Base-by-base conservation (phyloP, 2,329 filamentous ascomycete genomes). In the Colletotrichum cordylinicola region DNA sequence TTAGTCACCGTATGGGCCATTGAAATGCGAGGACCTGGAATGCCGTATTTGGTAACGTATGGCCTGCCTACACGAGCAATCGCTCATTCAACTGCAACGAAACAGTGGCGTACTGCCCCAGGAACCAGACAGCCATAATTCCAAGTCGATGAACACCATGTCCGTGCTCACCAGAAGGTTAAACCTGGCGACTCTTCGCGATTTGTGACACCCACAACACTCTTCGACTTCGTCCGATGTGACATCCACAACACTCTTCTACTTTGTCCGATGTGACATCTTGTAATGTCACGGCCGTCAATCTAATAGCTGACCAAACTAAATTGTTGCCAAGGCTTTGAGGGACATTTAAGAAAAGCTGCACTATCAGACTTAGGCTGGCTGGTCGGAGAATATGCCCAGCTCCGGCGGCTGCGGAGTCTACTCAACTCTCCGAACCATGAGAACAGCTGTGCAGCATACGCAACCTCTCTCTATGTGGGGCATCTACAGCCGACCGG, bases 311-410 rank as follows among this genome's bases (percentile, higher is more conserved):
- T 13, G 1, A 48, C 43, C 43, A 10, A 10, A 48, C 1, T 21
- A 1, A 21, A 21, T 48, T 4, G 5, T 48, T 52, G n/a, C 43
- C 43, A 52, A 52, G 43, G 0, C n/a, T 1, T 21, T 7, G 43
- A 2, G 0, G 10, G 8, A 21, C 6, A 21, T 52, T 52, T 52
- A 21, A 52, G 3, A 1, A 24, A 2, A 4, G 1, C 43, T 8
- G n/a, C 1, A 24, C 3, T 0, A 7, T 2, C 10, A 24, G n/a
- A 1, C 0, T 21, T 21, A 52, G 43, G 12, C 43, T 21, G 3
- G n/a, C 2, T 24, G 3, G 0, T 21, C n/a, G 43, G 43, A 8
- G n/a, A 0, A 21, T 21, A 21, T 52, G 10, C 1, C 6, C 10
- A 52, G 12, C 43, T 21, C 43, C 43, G 43, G 8, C n/a, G n/a